Evolutionary conservation across 2,329 filamentous ascomycete species (phyloP).

Genomic region (Fusarium albidum): DNA sequence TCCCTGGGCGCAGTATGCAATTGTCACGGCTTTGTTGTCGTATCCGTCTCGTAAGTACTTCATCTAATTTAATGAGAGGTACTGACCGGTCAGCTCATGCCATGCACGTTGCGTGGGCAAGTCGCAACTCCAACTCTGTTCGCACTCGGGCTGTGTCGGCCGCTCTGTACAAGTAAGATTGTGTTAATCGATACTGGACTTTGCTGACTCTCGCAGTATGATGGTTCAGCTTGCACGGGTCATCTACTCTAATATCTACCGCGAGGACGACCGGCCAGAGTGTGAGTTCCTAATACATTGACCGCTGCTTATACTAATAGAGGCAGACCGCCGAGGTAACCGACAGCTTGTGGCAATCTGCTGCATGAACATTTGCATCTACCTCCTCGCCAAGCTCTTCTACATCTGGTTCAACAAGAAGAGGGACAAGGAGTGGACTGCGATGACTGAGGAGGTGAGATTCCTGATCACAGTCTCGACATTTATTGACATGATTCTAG

Average conservation of each 20-base stretch:
- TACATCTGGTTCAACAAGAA: slow-evolving; percentile 23
- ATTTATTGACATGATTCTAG: background rate
- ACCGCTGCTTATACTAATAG: no score
- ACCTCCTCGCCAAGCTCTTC: slow-evolving; percentile 21
- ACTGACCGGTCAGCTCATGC: slow-evolving; percentile 38
- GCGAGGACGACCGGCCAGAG: slow-evolving; percentile 19
- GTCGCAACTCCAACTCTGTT: slow-evolving; percentile 67
- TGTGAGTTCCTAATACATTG: background rate
- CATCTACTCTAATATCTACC: slow-evolving; percentile 48
- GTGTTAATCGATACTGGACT: background rate
- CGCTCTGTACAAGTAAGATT: slow-evolving; percentile 61
- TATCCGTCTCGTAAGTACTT: slow-evolving; percentile 52
- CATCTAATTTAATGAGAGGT: background rate
- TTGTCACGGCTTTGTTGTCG: slow-evolving; percentile 46
- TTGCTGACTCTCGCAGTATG: slow-evolving; percentile 41
- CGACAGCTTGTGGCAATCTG: slow-evolving; percentile 12
- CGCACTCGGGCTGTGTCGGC: slow-evolving; percentile 67
- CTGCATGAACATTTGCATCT: slow-evolving; percentile 15
- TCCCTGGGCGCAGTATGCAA: slow-evolving; percentile 46
- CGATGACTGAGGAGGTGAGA: slow-evolving; percentile 12
- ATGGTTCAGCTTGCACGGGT: slow-evolving; percentile 53
- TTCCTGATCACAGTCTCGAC: no score
- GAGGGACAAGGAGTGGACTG: slow-evolving; percentile 22
- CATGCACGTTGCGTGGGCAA: slow-evolving; percentile 62
- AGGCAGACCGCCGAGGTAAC: slow-evolving; percentile 16